These are phyloP conservation scores for Cordia subcordata DNA, from an alignment of 257 asterid genomes.

Conservation along the genomic window DNA sequence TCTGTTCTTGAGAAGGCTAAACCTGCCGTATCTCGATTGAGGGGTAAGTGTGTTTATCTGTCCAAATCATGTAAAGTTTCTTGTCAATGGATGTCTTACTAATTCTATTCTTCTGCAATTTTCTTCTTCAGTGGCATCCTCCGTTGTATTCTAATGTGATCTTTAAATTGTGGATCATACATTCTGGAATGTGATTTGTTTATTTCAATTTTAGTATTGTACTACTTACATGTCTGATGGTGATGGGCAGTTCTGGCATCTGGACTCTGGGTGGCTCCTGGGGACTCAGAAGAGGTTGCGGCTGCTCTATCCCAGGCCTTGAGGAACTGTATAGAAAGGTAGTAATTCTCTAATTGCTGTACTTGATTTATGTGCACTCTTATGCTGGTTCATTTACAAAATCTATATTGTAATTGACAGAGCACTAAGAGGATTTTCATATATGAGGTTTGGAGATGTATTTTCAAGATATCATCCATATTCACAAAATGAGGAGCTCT, in stretches of 20 bases:
- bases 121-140: not conserved
- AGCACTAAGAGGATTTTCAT: slow-evolving; percentile 81
- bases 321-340: slow-evolving; percentile 90
- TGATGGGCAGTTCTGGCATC: slow-evolving; percentile 70
- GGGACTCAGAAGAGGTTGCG: slow-evolving; percentile 97
- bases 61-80: slow-evolving; percentile 2
- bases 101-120: not conserved
- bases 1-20: slow-evolving; percentile 82
- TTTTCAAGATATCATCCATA: slow-evolving; percentile 80
- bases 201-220: slow-evolving; percentile 13
- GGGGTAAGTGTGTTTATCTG: slow-evolving; percentile 46
- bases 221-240: slow-evolving; percentile 8
- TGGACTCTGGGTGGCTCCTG: slow-evolving; percentile 99
- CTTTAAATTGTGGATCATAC: slow-evolving; percentile 7
- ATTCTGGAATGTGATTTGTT: slow-evolving; percentile 1
- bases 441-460: slow-evolving; percentile 85
- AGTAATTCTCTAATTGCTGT: not conserved
- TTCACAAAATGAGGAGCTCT: slow-evolving; percentile 75
- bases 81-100: not conserved
- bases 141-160: not conserved
- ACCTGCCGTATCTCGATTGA: slow-evolving; percentile 63
- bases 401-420: slow-evolving; percentile 43
- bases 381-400: not conserved
- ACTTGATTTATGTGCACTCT: not conserved
- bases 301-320: slow-evolving; percentile 95